Evolutionary conservation across 306 rosid genomes (phyloP), one percentile per base, ranked within the genome.

Genomic region (Comarum palustre): DNA sequence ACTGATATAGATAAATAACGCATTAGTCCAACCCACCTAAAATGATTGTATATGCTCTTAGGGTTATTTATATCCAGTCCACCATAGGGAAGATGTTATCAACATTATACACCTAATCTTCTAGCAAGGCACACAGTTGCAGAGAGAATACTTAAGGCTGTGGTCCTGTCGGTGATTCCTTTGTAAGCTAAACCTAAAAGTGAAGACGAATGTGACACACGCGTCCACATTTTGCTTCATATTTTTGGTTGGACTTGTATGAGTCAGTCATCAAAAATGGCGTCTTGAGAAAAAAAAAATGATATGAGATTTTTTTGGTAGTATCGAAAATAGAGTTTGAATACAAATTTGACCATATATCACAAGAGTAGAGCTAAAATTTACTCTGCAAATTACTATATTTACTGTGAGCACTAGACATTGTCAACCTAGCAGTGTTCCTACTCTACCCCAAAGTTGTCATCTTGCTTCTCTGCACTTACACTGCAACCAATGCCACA

Each of bases 381-480:
- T n/a, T n/a, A n/a, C n/a, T n/a, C n/a, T 42, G 57, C 20, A 6
- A 4, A 22, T 15, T 24, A 55, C 17, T 54, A 16, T 54, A 38
- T 71, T 15, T 36, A 34, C 43, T 29, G 22, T 16, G 25, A 55
- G 27, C 41, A 41, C n/a, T 2, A 6, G 43, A 58, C 50, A 11
- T 27, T 27, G 68, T 72, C 75, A 42, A 27, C 57, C 57, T 4
- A 17, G 55, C 43, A n/a, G n/a, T 27, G 43, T 42, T 58, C 68
- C n/a, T 3, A 72, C 13, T 41, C 3, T 41, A 3, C 45, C 0
- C 13, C 45, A 10, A 41, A 41, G 14, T 41, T 41, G 14, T 41
- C 13, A 10, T 41, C 45, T 41, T 41, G 45, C 45, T 41, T 41
- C 43, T 38, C 6, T 5, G 22, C 65, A 54, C 29, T 8, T 61